phyloP scores from a whole-genome alignment of 73 alveolate genomes.

The Symbiodinium natans region DNA sequence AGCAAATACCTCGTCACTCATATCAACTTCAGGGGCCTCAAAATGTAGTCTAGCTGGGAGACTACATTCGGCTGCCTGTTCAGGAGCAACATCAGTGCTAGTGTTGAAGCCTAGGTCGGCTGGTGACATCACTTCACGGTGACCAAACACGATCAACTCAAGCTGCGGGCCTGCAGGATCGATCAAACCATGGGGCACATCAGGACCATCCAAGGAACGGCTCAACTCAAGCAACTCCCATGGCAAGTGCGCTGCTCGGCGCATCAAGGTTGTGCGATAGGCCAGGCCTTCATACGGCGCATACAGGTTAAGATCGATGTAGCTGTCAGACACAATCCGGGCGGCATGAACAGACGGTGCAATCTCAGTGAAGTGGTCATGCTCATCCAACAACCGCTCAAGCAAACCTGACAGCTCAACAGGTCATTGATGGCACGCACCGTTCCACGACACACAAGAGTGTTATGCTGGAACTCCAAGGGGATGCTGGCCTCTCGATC shows the following conservation, averaged over 20 bases:
- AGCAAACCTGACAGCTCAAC: neutral
- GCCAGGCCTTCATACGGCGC: neutral
- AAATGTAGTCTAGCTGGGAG: too few relatives aligned
- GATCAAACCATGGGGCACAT: neutral
- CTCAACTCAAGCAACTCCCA: neutral
- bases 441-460: neutral
- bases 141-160: neutral
- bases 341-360: neutral
- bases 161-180: neutral
- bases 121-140: neutral
- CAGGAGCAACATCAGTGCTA: too few relatives aligned
- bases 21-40: neutral
- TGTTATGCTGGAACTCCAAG: neutral
- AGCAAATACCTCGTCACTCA: neutral
- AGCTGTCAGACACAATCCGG: neutral
- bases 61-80: too few relatives aligned
- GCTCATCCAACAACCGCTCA: neutral
- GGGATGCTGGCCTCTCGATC: neutral
- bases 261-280: neutral
- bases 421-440: neutral
- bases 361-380: neutral
- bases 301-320: neutral
- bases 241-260: neutral
- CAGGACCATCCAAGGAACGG: neutral
- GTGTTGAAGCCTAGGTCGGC: neutral